Percentiles rank a stretch among this genome's conserved stretches.
These are phyloP conservation scores for Aspergillus nidulans DNA, from an alignment of 495 filamentous ascomycete genomes.

Conservation along the genomic window DNA sequence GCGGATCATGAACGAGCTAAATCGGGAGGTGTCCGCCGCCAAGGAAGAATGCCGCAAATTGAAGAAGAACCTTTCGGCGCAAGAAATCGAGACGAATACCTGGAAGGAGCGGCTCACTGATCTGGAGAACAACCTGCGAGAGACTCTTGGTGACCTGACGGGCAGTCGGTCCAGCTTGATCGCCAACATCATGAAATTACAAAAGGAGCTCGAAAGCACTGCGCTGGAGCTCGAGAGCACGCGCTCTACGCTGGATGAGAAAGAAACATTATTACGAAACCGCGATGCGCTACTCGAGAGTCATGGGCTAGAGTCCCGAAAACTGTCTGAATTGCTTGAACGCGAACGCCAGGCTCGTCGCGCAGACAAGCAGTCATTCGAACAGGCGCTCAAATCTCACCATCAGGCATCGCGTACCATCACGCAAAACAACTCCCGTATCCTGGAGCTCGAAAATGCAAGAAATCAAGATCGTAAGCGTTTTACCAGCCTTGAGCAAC, in stretches of 20 bases:
- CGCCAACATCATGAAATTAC: slow-evolving; percentile 80
- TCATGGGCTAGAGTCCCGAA: slow-evolving; percentile 78
- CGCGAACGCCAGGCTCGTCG: slow-evolving; percentile 82
- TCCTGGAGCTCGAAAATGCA: slow-evolving; percentile 75
- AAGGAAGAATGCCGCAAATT: slow-evolving; percentile 85
- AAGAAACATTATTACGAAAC: slow-evolving; percentile 81
- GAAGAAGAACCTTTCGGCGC: slow-evolving; percentile 71
- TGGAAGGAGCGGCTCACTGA: slow-evolving; percentile 88
- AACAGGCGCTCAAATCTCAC: slow-evolving; percentile 79
- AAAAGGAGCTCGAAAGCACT: slow-evolving; percentile 80
- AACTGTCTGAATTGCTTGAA: slow-evolving; percentile 82
- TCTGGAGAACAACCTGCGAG: slow-evolving; percentile 80
- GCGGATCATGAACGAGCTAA: slow-evolving; percentile 76
- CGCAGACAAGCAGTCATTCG: slow-evolving; percentile 79
- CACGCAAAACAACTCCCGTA: slow-evolving; percentile 74
- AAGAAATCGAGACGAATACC: slow-evolving; percentile 81
- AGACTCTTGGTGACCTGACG: slow-evolving; percentile 77
- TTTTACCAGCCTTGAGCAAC: slow-evolving; percentile 66
- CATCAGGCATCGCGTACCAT: slow-evolving; percentile 79
- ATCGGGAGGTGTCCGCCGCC: slow-evolving; percentile 68
- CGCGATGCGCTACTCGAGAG: slow-evolving; percentile 90
- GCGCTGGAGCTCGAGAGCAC: slow-evolving; percentile 74
- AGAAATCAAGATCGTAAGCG: slow-evolving; percentile 70
- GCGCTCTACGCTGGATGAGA: slow-evolving; percentile 72
- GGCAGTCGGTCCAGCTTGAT: slow-evolving; percentile 85